Evolutionary conservation across 306 rosid species (phyloP).

Genomic region (Lathyrus tuberosus): DNA sequence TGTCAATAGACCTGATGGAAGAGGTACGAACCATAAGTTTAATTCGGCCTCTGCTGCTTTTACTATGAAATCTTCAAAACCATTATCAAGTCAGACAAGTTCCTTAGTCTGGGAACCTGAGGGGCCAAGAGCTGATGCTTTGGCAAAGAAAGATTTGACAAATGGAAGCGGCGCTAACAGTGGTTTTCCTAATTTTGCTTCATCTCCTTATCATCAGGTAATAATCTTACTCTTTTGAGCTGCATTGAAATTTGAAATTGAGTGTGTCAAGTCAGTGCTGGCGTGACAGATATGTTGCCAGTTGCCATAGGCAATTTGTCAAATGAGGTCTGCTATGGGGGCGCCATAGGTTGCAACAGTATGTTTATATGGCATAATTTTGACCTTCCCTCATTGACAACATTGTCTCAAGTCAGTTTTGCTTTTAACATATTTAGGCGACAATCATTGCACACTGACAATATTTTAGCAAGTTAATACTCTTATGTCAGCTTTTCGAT

Average conservation of each 20-base stretch:
- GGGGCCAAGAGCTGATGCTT: conserved; percentile 62
- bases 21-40: too few relatives aligned
- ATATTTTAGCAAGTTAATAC: too few relatives aligned
- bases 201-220: conserved; percentile 71
- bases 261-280: neutral
- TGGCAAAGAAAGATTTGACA: conserved; percentile 58
- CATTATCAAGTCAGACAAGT: too few relatives aligned
- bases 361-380: neutral
- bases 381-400: neutral
- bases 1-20: too few relatives aligned
- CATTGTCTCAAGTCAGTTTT: too few relatives aligned
- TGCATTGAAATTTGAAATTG: conserved; percentile 25
- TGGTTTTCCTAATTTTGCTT: conserved; percentile 54
- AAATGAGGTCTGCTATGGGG: neutral
- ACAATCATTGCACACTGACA: too few relatives aligned
- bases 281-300: neutral
- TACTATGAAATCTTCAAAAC: too few relatives aligned
- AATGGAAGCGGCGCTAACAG: conserved; percentile 62
- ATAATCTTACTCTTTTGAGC: neutral
- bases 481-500: too few relatives aligned
- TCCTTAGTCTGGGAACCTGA: too few relatives aligned
- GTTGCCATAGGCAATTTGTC: neutral
- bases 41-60: too few relatives aligned
- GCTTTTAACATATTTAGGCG: too few relatives aligned
- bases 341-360: neutral